Base-by-base conservation (phyloP, 2,329 filamentous ascomycete genomes). In the Diaporthe citriasiana region DNA sequence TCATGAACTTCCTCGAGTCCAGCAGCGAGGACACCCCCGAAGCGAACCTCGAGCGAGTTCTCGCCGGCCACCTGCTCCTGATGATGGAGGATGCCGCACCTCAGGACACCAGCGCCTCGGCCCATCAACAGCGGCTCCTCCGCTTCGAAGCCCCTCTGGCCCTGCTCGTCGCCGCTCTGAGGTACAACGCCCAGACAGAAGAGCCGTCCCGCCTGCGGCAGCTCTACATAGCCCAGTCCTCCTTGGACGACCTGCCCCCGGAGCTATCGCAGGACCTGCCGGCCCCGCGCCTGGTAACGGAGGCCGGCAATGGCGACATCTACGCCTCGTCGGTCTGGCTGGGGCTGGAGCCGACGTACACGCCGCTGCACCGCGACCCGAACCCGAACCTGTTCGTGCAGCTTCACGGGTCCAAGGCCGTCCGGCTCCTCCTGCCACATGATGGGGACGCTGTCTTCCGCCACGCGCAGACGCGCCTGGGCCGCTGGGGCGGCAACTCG, bases 361-460 rank as follows among this genome's bases (percentile, higher is more conserved):
- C 97, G 0, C 95, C 97, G 4, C 86, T 98, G 4, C 97, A 99
- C 82, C 90, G 93, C 71, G 97, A 99, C 79, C 97, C 97, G 0
- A 98, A 98, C 79, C 95, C 95, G 0, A 99, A 99, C 80, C 79
- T 98, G 0, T 98, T 98, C 81, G 90, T 94, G 59, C 97, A 99
- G 82, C 82, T 98, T 17, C 90, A 90, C 22, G 91, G 94, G 5
- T 83, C 80, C 69, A 99, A 99, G 82, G 81, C 85, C 0, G 86
- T 98, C 22, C 88, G 95, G n/a, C 81, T 98, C 17, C 87, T 96
- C 73, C 84, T 87, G 6, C 95, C 95, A 0, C 79, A 83, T 0
- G 79, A 86, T 4, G 97, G 97, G 0, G 84, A 89, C 60, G 82
- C 79, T 0, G 81, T 98, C 2, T 98, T 95, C 81, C 85, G 81